Evolutionary conservation across 306 rosid genomes (phyloP).

Genomic region (Amphicarpaea edgeworthii): DNA sequence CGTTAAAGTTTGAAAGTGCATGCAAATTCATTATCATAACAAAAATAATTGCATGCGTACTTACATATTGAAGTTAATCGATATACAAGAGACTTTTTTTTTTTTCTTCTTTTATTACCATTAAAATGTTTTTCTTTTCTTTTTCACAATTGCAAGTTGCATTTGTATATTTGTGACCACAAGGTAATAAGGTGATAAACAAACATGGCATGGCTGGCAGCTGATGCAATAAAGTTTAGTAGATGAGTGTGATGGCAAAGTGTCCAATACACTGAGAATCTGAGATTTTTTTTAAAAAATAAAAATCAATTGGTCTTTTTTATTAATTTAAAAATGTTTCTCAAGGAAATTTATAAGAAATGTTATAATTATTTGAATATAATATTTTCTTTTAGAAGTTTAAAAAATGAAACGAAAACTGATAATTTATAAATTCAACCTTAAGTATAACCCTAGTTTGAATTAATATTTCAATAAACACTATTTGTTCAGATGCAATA

Average conservation of each 20-base stretch:
- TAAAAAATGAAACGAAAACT: not conserved
- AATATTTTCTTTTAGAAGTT: not conserved
- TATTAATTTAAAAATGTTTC: too few species aligned
- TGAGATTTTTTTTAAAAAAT: too few species aligned
- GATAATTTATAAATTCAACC: too few species aligned
- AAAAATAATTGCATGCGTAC: not conserved
- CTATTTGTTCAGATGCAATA: not conserved
- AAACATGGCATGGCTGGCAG: conserved; percentile 27
- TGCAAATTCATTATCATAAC: conserved; percentile 27
- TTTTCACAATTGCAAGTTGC: conserved; percentile 33
- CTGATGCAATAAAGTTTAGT: conserved; percentile 45
- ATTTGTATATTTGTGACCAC: conserved; percentile 2
- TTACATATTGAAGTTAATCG: not conserved
- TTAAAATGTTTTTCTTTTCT: not conserved
- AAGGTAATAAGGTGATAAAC: not conserved
- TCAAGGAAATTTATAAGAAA: too few species aligned
- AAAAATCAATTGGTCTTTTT: too few species aligned
- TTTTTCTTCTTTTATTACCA: too few species aligned
- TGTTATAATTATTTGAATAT: not conserved
- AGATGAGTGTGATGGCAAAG: conserved; percentile 6
- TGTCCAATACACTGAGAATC: not conserved
- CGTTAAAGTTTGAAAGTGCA: conserved; percentile 34
- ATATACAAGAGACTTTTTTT: not conserved
- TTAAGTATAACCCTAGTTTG: not conserved
- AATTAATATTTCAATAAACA: not conserved